Conservation (phyloP, 2,329 filamentous ascomycete genomes). For the Thielaviopsis musarum region DNA sequence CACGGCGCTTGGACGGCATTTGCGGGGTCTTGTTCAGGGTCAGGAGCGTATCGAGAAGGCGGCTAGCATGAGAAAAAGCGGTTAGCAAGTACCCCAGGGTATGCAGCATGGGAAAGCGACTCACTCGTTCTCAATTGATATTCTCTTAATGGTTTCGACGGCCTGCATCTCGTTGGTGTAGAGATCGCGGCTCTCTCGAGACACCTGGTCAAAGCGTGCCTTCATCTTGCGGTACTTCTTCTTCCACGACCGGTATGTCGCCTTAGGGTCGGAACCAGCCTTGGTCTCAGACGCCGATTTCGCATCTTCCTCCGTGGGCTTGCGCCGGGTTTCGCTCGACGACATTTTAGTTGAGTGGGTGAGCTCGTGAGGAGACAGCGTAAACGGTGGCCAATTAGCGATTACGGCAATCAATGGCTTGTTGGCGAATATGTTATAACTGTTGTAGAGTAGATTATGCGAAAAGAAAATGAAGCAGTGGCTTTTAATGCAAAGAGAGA, state of each 20-base stretch:
- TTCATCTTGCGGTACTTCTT: slow-evolving; percentile 95
- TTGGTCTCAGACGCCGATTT: slow-evolving; percentile 16
- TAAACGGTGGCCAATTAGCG: neutral
- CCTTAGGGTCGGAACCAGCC: slow-evolving; percentile 30
- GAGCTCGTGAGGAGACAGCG: neutral
- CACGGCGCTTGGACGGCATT: slow-evolving; percentile 56
- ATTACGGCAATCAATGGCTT: neutral
- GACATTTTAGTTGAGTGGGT: slow-evolving; percentile 1
- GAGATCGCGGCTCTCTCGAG: slow-evolving; percentile 65
- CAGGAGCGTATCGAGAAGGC: slow-evolving; percentile 71
- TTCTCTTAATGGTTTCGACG: slow-evolving; percentile 60
- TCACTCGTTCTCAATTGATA: slow-evolving; percentile 88
- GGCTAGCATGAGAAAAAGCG: slow-evolving; percentile 34
- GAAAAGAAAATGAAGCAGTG: neutral
- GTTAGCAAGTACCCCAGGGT: neutral
- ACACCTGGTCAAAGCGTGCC: slow-evolving; percentile 57
- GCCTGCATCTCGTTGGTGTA: slow-evolving; percentile 72
- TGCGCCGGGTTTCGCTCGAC: slow-evolving; percentile 9
- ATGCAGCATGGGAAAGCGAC: slow-evolving; percentile 18
- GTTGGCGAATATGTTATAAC: no score
- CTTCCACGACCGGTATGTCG: slow-evolving; percentile 53
- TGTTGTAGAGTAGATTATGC: no score
- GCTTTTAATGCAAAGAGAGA: neutral
- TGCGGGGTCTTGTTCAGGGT: slow-evolving; percentile 77
- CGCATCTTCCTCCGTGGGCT: slow-evolving; percentile 3